A percentile compares a stretch with the other conserved stretches of the same genome.
phyloP scores from a whole-genome alignment of 495 filamentous ascomycete genomes.

The Penicillium robsamsonii region DNA sequence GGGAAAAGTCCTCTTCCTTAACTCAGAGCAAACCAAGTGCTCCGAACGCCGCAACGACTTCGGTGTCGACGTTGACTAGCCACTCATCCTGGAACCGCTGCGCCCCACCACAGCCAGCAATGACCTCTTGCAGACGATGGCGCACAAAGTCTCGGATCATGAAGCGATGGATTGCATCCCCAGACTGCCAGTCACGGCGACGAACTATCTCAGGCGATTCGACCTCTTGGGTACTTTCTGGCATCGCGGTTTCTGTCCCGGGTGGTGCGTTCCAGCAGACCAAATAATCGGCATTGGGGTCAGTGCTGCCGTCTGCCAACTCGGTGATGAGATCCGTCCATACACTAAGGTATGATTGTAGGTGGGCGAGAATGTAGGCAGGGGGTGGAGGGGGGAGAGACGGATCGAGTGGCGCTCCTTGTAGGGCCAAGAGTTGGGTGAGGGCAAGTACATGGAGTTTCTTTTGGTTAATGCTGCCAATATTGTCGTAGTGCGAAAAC shows the following conservation, averaged over 20 bases:
- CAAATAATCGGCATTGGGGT: conserved; percentile 50
- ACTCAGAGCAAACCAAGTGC: conserved; percentile 48
- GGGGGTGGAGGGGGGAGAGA: conserved; percentile 25
- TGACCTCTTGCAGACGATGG: conserved; percentile 61
- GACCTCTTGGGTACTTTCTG: conserved; percentile 33
- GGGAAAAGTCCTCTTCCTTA: background rate
- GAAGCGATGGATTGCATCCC: conserved; percentile 70
- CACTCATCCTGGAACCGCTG: conserved; percentile 72
- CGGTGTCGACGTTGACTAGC: conserved; percentile 82
- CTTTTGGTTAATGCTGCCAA: conserved; percentile 67
- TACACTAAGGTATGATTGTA: conserved; percentile 67
- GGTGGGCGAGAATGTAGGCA: conserved; percentile 53
- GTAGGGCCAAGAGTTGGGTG: conserved; percentile 71
- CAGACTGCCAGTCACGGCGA: conserved; percentile 51
- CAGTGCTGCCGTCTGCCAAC: conserved; percentile 48
- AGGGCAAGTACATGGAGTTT: conserved; percentile 83
- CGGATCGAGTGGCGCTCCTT: conserved; percentile 46
- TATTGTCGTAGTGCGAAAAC: conserved; percentile 83
- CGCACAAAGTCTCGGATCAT: conserved; percentile 69
- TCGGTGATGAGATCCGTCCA: conserved; percentile 69
- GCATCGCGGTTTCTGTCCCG: conserved; percentile 28
- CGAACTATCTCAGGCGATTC: conserved; percentile 67
- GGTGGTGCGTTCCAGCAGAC: conserved; percentile 49
- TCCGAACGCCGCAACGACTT: conserved; percentile 70
- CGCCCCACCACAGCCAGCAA: conserved; percentile 67